These are phyloP conservation scores for Lentinula guzmanii DNA, from an alignment of 768 basidiomycete species.

Conservation along the genomic window DNA sequence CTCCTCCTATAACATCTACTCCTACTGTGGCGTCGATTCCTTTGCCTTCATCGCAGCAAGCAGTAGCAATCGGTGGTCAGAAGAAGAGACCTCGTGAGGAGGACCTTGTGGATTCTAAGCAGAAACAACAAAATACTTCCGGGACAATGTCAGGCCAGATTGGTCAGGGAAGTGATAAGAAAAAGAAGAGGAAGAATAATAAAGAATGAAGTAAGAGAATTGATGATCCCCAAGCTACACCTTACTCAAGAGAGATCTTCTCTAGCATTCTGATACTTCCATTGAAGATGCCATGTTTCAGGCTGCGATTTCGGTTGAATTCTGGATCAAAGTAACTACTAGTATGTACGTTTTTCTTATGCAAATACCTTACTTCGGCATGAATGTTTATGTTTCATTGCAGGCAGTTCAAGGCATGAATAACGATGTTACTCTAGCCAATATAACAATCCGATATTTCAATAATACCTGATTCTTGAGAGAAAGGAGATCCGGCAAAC, in stretches of 20 bases:
- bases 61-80: not conserved
- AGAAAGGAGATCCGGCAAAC: no score
- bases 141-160: not conserved
- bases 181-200: conserved; percentile 25
- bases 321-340: not conserved
- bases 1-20: not conserved
- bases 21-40: not conserved
- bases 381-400: not conserved
- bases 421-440: not conserved
- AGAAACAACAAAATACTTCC: not conserved
- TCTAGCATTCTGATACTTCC: not conserved
- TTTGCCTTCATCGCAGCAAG: not conserved
- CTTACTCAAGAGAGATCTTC: not conserved
- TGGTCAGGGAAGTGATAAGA: conserved; percentile 13
- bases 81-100: conserved; percentile 19
- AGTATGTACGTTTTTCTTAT: not conserved
- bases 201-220: conserved; percentile 6
- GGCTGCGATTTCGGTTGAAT: not conserved
- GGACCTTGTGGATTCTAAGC: conserved; percentile 3
- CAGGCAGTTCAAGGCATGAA: not conserved
- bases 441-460: not conserved
- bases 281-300: not conserved
- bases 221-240: not conserved
- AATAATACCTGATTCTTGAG: no score
- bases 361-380: not conserved